Conservation (phyloP, 495 filamentous ascomycete genomes). For the Penicillium verhagenii region DNA sequence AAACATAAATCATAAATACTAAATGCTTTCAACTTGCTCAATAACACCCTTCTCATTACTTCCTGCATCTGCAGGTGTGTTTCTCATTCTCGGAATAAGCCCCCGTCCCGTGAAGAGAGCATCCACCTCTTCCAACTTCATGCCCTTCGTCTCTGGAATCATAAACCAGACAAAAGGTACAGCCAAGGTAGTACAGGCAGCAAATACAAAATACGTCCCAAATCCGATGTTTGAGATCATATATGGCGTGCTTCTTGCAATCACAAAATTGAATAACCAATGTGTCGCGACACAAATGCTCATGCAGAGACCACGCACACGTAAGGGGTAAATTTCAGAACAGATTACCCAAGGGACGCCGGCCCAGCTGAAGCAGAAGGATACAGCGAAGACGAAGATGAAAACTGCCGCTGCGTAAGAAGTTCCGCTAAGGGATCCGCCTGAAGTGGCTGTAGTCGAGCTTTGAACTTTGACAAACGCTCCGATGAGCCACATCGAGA, state of each 20-base stretch:
- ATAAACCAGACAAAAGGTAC: conserved; percentile 47
- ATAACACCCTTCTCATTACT: conserved; percentile 7
- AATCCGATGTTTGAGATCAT: conserved; percentile 38
- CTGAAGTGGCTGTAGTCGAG: conserved; percentile 33
- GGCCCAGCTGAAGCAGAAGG: conserved; percentile 65
- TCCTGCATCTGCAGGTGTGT: background rate
- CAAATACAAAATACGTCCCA: conserved; percentile 45
- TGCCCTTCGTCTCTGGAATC: conserved; percentile 18
- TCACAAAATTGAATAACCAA: conserved; percentile 20
- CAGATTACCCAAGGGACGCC: conserved; percentile 57
- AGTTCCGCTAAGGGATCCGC: conserved; percentile 28
- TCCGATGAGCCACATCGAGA: background rate
- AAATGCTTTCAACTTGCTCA: conserved; percentile 11
- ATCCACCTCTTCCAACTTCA: conserved; percentile 17
- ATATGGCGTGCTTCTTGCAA: conserved; percentile 15
- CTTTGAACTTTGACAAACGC: conserved; percentile 30
- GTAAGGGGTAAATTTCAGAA: conserved; percentile 38
- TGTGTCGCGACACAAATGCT: conserved; percentile 33
- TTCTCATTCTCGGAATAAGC: background rate
- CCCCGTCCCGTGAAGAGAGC: background rate
- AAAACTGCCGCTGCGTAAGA: conserved; percentile 56
- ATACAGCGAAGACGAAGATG: conserved; percentile 65
- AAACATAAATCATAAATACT: background rate
- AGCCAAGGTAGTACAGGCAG: conserved; percentile 23
- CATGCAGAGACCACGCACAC: conserved; percentile 50